Evolutionary conservation across 495 filamentous ascomycete species (phyloP).

Genomic region (Filosporella fistucella): DNA sequence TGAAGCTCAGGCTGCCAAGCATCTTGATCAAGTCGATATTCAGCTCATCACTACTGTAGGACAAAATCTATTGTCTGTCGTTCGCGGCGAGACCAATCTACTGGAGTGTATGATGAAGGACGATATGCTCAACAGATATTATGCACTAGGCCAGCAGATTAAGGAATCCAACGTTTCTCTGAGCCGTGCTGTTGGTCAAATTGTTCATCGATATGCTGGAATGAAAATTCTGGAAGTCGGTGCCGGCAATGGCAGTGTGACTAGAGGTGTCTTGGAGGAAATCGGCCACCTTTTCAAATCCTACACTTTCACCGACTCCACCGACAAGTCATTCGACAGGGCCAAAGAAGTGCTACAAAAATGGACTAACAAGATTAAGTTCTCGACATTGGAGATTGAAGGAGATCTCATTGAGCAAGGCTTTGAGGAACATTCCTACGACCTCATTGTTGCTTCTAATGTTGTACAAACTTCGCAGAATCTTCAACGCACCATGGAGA

Average conservation of each 20-base stretch:
- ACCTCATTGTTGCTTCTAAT: conserved; percentile 42
- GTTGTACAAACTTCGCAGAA: conserved; percentile 43
- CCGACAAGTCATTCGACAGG: conserved; percentile 35
- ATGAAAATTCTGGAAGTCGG: conserved; percentile 46
- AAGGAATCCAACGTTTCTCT: too few species aligned
- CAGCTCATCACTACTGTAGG: conserved; percentile 24
- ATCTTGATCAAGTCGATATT: conserved; percentile 4
- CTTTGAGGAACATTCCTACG: conserved; percentile 37
- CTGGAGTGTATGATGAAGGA: conserved; percentile 38
- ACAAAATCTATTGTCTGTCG: conserved; percentile 29
- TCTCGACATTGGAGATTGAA: conserved; percentile 40
- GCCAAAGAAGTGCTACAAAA: conserved; percentile 39
- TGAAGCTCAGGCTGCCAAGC: not conserved
- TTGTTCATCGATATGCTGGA: conserved; percentile 37
- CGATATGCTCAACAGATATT: conserved; percentile 35
- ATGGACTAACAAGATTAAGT: conserved; percentile 34
- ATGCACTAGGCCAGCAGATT: conserved; percentile 27
- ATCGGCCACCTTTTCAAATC: conserved; percentile 25
- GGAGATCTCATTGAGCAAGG: conserved; percentile 36
- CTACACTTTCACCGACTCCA: conserved; percentile 50
- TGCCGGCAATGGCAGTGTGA: conserved; percentile 40
- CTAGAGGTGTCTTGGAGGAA: conserved; percentile 27
- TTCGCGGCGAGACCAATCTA: conserved; percentile 34
- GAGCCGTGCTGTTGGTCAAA: conserved; percentile 25
- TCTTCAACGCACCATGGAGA: conserved; percentile 33